phyloP scores from a whole-genome alignment of 768 basidiomycete genomes.

The Lactifluus volemus region DNA sequence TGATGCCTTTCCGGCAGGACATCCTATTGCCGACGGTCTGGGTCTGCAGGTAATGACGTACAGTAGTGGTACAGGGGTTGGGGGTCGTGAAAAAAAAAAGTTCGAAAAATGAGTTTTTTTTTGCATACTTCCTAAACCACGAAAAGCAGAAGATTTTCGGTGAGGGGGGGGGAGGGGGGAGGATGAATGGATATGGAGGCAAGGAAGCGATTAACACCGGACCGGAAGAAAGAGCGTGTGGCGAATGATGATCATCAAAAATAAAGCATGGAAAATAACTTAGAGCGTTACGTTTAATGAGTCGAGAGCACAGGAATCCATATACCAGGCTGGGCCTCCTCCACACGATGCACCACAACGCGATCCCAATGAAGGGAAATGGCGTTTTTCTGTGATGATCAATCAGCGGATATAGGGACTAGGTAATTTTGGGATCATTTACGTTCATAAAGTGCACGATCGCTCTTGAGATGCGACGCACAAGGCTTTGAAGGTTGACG shows the following conservation, averaged over 20 bases:
- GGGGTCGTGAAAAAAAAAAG: too few relatives aligned
- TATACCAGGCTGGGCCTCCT: slow-evolving; percentile 11
- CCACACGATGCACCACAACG: slow-evolving; percentile 17
- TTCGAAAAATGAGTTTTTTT: neutral
- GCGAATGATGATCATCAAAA: neutral
- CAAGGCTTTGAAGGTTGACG: slow-evolving; percentile 14
- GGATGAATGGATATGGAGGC: neutral
- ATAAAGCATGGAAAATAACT: slow-evolving; percentile 12
- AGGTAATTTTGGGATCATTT: neutral
- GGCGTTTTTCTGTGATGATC: slow-evolving; percentile 4
- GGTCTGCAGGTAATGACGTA: slow-evolving; percentile 14
- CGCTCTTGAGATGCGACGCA: slow-evolving; percentile 16
- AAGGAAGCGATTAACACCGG: neutral
- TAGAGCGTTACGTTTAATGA: neutral
- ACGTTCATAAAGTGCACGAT: slow-evolving; percentile 19
- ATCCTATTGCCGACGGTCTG: slow-evolving; percentile 6
- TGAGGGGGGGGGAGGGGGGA: neutral
- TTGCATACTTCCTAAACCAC: slow-evolving; percentile 1
- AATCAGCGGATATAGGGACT: neutral
- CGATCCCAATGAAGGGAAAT: slow-evolving; percentile 19
- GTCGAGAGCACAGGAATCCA: slow-evolving; percentile 17
- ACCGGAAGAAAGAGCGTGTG: neutral
- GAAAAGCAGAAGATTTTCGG: neutral
- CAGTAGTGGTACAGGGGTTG: slow-evolving; percentile 6
- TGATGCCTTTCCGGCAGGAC: neutral